Percentiles rank a stretch among this genome's conserved stretches.
Conservation (phyloP, 2,329 filamentous ascomycete species). For the Talaromyces marneffei region DNA sequence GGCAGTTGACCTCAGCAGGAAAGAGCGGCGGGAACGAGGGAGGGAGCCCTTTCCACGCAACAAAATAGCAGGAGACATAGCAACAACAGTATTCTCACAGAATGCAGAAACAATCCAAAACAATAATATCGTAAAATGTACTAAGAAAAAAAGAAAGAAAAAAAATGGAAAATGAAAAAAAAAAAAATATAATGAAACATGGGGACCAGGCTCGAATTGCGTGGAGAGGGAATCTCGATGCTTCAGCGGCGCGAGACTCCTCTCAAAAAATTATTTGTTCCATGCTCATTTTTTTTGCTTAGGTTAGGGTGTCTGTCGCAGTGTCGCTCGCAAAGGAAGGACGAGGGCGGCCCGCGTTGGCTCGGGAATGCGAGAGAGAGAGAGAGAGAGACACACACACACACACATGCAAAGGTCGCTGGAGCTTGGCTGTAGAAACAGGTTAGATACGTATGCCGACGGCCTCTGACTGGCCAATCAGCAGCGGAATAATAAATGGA, state of each 20-base stretch:
- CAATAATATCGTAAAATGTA: neutral
- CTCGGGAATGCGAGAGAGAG: neutral
- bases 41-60: neutral
- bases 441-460: neutral
- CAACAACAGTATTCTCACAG: neutral
- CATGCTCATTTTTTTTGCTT: neutral
- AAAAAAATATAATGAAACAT: neutral
- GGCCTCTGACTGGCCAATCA: neutral
- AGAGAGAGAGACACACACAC: too few relatives aligned
- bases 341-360: neutral
- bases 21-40: neutral
- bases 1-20: conserved; percentile 1
- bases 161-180: neutral
- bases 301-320: neutral
- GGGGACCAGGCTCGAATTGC: neutral
- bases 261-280: neutral
- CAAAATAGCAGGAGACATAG: neutral
- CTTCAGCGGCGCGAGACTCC: neutral
- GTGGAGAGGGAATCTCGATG: neutral
- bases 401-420: neutral
- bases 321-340: neutral
- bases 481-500: neutral
- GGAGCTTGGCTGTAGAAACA: neutral
- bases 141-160: neutral
- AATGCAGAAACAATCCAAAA: neutral